Conservation (phyloP, 2,329 filamentous ascomycete genomes). For the Grosmannia huntii region DNA sequence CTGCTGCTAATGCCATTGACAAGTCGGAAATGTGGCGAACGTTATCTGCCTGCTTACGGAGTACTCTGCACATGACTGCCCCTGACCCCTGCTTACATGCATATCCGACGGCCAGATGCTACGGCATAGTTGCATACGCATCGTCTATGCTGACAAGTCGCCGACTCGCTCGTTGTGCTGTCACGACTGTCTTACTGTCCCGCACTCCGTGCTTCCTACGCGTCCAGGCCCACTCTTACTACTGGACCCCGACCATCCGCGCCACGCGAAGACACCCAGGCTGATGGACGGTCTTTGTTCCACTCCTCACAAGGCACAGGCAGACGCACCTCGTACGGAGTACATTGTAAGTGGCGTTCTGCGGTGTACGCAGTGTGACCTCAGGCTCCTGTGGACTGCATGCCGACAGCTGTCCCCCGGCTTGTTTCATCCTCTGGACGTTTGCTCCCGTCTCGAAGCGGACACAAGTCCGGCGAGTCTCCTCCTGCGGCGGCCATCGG, state of each 20-base stretch:
- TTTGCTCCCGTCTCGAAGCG: too few relatives aligned
- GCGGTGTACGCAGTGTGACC: background rate
- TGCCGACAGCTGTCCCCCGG: background rate
- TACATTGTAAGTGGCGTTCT: background rate
- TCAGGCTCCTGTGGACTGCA: background rate
- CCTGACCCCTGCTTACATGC: too few relatives aligned
- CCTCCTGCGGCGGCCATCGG: background rate
- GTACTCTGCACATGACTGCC: too few relatives aligned
- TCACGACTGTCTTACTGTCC: background rate
- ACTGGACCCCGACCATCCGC: background rate
- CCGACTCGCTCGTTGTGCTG: background rate
- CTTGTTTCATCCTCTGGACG: background rate
- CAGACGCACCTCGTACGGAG: background rate
- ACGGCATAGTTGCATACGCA: too few relatives aligned
- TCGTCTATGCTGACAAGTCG: too few relatives aligned
- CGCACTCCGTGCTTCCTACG: background rate
- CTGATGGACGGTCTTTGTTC: background rate
- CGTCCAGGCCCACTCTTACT: background rate
- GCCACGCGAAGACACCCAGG: background rate
- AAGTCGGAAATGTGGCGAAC: too few relatives aligned
- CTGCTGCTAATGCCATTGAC: too few relatives aligned
- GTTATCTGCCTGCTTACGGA: too few relatives aligned
- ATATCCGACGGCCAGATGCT: too few relatives aligned
- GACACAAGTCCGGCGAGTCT: background rate
- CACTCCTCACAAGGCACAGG: background rate